Conservation (phyloP, 768 basidiomycete species). For the Termitomyces sp. region DNA sequence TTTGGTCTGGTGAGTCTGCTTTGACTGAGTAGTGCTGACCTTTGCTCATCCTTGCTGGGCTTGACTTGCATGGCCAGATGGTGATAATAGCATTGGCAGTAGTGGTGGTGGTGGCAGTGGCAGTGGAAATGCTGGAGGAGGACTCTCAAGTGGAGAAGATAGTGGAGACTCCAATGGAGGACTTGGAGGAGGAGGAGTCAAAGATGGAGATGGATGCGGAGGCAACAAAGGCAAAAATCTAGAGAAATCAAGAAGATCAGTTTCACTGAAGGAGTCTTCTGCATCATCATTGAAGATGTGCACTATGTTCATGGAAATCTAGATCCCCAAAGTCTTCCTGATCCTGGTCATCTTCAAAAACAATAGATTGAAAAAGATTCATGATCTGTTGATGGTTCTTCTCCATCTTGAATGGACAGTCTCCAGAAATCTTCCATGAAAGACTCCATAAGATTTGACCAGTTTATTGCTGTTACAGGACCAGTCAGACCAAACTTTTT, state of each 20-base stretch:
- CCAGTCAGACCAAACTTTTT: not conserved
- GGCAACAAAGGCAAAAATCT: too few species aligned
- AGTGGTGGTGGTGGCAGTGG: too few species aligned
- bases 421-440: not conserved
- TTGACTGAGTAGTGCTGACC: too few species aligned
- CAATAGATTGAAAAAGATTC: not conserved
- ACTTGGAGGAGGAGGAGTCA: too few species aligned
- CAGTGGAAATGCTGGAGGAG: too few species aligned
- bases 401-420: not conserved
- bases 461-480: not conserved
- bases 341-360: not conserved
- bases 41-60: too few species aligned
- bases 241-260: not conserved
- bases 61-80: too few species aligned
- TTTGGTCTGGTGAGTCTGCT: too few species aligned
- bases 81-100: too few species aligned
- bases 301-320: not conserved
- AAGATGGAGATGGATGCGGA: too few species aligned
- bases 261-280: not conserved
- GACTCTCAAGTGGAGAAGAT: too few species aligned
- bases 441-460: not conserved
- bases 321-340: not conserved
- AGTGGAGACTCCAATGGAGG: too few species aligned
- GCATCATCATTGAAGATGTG: not conserved
- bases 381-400: not conserved